Evolutionary conservation across 2,329 filamentous ascomycete genomes (phyloP), one percentile per base, ranked within the genome.

Genomic region (Daldinia sp.): DNA sequence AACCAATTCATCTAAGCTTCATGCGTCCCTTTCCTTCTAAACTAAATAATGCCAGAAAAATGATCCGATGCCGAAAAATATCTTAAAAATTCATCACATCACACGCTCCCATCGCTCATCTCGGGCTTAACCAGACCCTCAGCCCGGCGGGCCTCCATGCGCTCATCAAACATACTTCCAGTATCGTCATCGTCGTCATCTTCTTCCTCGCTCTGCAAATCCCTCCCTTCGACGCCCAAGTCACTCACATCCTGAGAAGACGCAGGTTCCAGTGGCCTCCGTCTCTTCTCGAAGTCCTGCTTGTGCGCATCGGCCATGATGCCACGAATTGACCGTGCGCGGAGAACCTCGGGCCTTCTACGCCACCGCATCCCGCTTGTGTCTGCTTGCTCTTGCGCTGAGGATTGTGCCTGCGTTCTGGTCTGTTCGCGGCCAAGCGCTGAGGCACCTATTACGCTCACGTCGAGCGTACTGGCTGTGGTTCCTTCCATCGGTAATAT

Each of bases 241-340:
- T 72, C 71, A 15, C 71, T 74, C 19, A 68, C 70, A 4, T 75
- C 74, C 1, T 76, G 74, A 11, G 49, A 47, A 11, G 74, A 73
- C 9, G 35, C 25, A 10, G 63, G 64, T 13, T 77, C 74, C 5
- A 70, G 72, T 3, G 82, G 82, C 25, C 81, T 83, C 65, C 87
- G 84, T 75, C 87, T 91, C 80, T 95, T 90, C 78, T 96, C 91
- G 75, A 97, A 98, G 78, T 98, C 94, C 75, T 96, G 90, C 63
- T 87, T 90, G 75, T 98, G 95, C 4, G 94, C 94, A 64, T 89
- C 85, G 3, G 92, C 90, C 68, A 97, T 83, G n/a, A 93, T 87
- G 11, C 83, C 87, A 4, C 82, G 80, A 57, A 87, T 82, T 0
- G 78, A 78, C 47, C 68, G 74, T 56, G 60, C 76, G 67, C 63